Percentiles rank a stretch among this genome's conserved stretches.
Evolutionary conservation across 768 basidiomycete species (phyloP).

Genomic region (Leccinum boreale): DNA sequence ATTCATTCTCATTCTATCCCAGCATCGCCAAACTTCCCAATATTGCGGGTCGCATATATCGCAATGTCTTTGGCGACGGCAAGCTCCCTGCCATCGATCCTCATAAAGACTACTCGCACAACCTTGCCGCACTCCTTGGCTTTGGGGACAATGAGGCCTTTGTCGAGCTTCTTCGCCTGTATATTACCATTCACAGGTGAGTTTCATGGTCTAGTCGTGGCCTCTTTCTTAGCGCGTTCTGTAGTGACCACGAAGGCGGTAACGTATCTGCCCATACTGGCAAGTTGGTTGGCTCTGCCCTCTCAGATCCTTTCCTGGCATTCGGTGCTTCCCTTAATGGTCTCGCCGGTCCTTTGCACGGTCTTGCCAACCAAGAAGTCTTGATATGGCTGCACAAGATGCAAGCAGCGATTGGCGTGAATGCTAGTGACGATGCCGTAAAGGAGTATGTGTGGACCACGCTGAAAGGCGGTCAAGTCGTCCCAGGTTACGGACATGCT

Average conservation of each 20-base stretch:
- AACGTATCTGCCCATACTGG: conserved; percentile 97
- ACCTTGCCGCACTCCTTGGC: conserved; percentile 86
- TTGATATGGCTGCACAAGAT: conserved; percentile 93
- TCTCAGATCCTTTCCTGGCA: conserved; percentile 96
- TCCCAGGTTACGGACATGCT: conserved; percentile 89
- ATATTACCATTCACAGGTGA: conserved; percentile 94
- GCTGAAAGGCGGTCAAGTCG: conserved; percentile 88
- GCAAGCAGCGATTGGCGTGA: conserved; percentile 84
- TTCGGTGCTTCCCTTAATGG: conserved; percentile 93
- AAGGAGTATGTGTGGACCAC: conserved; percentile 95
- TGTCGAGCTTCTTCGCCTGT: conserved; percentile 91
- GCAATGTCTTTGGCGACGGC: conserved; percentile 83
- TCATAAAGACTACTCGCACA: conserved; percentile 84
- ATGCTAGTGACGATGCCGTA: conserved; percentile 82
- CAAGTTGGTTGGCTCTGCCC: conserved; percentile 90
- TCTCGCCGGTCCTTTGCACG: conserved; percentile 95
- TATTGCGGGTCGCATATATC: conserved; percentile 91
- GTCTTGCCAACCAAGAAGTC: conserved; percentile 97
- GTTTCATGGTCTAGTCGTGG: neutral
- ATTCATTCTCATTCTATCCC: conserved; percentile 4
- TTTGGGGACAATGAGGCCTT: conserved; percentile 86
- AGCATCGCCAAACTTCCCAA: conserved; percentile 96
- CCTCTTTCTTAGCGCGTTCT: neutral
- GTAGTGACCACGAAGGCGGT: conserved; percentile 94
- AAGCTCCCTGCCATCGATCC: conserved; percentile 85